A percentile compares a stretch with the other conserved stretches of the same genome.
phyloP scores from a whole-genome alignment of 352 stramenopile species.

The Globisporangium spinosum region DNA sequence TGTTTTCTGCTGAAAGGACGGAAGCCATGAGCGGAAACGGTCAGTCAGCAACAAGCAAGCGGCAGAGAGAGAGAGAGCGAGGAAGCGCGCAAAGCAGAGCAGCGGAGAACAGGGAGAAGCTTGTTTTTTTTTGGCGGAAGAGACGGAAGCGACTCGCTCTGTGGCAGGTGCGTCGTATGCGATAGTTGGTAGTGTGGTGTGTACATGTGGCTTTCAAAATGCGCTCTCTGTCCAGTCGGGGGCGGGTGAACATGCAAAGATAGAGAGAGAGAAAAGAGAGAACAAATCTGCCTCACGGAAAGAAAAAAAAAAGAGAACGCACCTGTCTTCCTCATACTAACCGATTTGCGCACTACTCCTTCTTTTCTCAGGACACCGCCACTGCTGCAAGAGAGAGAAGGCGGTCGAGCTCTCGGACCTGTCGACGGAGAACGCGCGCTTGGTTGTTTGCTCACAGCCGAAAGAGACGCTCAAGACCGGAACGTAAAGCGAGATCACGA shows the following conservation, averaged over 20 bases:
- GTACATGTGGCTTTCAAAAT: not conserved
- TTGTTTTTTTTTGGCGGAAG: constrained; percentile 9
- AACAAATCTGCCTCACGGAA: not conserved
- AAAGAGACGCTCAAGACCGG: constrained; percentile 7
- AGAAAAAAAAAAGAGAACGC: not conserved
- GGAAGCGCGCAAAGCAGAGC: not conserved
- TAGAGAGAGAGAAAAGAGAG: not conserved
- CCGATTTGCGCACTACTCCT: not conserved
- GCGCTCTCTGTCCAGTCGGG: not conserved
- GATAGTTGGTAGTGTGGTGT: constrained; percentile 4
- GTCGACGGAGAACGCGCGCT: not conserved
- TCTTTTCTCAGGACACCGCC: not conserved
- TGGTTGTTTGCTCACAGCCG: not conserved
- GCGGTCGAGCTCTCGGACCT: not conserved
- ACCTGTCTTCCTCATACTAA: not conserved
- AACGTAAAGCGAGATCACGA: not conserved
- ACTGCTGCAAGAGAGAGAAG: not conserved
- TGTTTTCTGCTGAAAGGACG: constrained; percentile 3
- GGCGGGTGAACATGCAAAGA: not conserved
- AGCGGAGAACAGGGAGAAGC: not conserved
- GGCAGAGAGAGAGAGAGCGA: constrained; percentile 16
- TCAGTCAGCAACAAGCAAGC: not conserved
- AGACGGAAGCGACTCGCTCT: not conserved
- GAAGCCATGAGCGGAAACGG: constrained; percentile 3
- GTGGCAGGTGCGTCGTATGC: constrained; percentile 8